These are phyloP conservation scores for Heterobasidion irregulare DNA, from an alignment of 1,284 basidiomycete species.

Conservation along the genomic window DNA sequence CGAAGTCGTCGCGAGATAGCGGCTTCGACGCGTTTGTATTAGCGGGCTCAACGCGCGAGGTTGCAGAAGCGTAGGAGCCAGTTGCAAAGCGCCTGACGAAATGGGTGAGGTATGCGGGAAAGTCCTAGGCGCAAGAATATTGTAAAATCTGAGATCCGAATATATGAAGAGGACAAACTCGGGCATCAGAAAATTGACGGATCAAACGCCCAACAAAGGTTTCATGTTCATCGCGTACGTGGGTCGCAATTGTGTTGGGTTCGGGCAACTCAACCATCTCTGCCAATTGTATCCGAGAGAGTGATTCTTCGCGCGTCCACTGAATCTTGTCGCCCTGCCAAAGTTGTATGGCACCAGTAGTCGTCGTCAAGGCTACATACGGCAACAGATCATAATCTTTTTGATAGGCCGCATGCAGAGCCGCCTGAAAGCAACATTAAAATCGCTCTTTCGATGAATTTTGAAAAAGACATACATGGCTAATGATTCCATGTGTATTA, in stretches of 20 bases:
- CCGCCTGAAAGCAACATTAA: constrained; percentile 30
- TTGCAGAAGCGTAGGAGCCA: constrained; percentile 53
- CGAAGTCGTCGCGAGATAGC: constrained; percentile 73
- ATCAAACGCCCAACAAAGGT: constrained; percentile 45
- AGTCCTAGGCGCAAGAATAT: constrained; percentile 34
- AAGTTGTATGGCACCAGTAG: constrained; percentile 73
- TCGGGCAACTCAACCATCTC: constrained; percentile 80
- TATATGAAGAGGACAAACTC: constrained; percentile 31
- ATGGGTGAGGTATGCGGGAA: constrained; percentile 62
- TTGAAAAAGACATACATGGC: constrained; percentile 37
- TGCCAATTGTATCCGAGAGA: constrained; percentile 58
- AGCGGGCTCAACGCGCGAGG: constrained; percentile 4
- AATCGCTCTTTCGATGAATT: background rate
- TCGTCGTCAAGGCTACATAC: constrained; percentile 60
- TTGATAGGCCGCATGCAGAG: constrained; percentile 44
- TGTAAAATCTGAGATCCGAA: background rate
- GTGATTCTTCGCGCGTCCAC: constrained; percentile 82
- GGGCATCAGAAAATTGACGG: constrained; percentile 57
- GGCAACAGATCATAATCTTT: constrained; percentile 31
- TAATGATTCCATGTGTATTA: constrained; percentile 61
- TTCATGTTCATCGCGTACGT: constrained; percentile 35
- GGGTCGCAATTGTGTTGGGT: constrained; percentile 22
- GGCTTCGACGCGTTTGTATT: constrained; percentile 22
- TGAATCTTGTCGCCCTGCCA: constrained; percentile 56
- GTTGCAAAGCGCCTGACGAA: constrained; percentile 71